Base-by-base conservation (phyloP, 148 eudicot genomes). In the Spergularia bocconei region DNA sequence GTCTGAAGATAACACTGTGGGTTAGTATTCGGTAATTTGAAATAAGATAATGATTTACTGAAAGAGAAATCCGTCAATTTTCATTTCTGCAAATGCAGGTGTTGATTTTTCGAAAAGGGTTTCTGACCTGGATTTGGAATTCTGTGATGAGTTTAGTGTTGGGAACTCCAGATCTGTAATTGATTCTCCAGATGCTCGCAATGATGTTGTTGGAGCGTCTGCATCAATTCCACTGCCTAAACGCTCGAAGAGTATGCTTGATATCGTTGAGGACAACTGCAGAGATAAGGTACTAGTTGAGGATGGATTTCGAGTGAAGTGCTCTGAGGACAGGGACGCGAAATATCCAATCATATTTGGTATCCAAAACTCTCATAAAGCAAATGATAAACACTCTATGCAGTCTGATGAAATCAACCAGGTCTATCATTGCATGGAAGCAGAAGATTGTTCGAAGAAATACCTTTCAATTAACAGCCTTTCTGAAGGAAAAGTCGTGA, bases 1-100 rank as follows among this genome's bases (percentile, higher is more conserved):
- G 36, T 84, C 77, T 33, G 89, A 89, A 79, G 88, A 89, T 70
- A 82, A 81, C 56, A 52, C 79, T 78, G 77, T 86, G 73, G 91
- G 93, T 89, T 67, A 52, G 70, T 56, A 17, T 63, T 48, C 65
- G 54, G 41, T 39, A 6, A n/a, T 23, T 68, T 33, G 13, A 13
- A 59, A 61, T 56, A 20, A 12, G 11, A 29, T 36, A 20, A 21
- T 41, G 53, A 61, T 72, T 69, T 72, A 39, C 29, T 38, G 13
- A 64, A 47, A 59, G 38, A 6, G 19, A 58, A 63, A 69, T 69
- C 62, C 55, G 55, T 61, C 53, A 51, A 54, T 61, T 76, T 38
- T 47, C 44, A 13, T 21, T 59, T 53, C 75, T 76, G 61, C 61
- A 57, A 16, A 64, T 70, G 38, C 85, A 85, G 90, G 82, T 82